Evolutionary conservation across 2,329 filamentous ascomycete species (phyloP), one percentile per base, ranked within the genome.

Genomic region (Fusarium chlamydosporum): DNA sequence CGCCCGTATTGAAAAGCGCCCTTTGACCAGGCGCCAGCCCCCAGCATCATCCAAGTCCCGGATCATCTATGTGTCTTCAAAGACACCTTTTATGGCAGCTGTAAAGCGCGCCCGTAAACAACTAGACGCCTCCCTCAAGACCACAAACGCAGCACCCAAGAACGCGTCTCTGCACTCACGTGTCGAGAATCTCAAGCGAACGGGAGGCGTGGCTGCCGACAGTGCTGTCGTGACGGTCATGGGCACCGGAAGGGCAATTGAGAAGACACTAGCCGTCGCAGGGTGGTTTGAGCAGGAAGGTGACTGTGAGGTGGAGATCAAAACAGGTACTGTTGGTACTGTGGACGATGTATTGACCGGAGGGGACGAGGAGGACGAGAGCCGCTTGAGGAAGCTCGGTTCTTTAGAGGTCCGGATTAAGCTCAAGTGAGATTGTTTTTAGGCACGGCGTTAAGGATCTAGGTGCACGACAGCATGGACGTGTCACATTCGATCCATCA

Each of bases 231-330:
- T 92, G 6, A 81, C 85, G 15, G 76, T 92, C 3, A 83, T 90
- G 55, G 91, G 87, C 9, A 90, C 89, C 0, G 91, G 91, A 2
- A 85, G 84, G 68, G 91, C 91, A 9, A 89, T 93, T 31, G 82
- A 85, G 65, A 88, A 88, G 77, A 86, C 86, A 1, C 77, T 92
- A 61, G 82, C 85, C 27, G 77, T 93, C 7, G 91, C 87, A 0
- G 77, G 86, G 34, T 91, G 87, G 82, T 92, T 93, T 68, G 84
- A 88, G 76, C 82, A 86, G 55, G 84, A 90, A 76, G 81, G 77
- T 13, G 87, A 88, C 65, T 89, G 87, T 67, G 74, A 78, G 7
- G 88, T 93, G 2, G 79, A 82, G 70, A 74, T 92, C 52, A 81
- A 83, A 75, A 92, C 90, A 45, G 84, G 86, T 58, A 91, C 85